Evolutionary conservation across 1,139 yeast genomes (phyloP).

Genomic region (Lodderomyces oxycetoniae): DNA sequence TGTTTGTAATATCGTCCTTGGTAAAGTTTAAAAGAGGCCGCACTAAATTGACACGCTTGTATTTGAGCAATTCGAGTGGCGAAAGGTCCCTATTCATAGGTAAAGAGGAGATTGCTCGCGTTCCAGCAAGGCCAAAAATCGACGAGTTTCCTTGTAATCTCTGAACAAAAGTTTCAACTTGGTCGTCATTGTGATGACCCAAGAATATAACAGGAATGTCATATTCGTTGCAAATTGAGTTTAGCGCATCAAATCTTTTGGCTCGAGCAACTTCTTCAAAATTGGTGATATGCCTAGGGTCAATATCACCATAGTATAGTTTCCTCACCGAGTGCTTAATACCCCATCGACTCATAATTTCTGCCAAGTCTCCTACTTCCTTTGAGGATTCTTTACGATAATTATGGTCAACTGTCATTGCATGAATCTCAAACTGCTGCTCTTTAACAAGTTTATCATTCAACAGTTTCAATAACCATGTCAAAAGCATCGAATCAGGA

Average conservation of each 20-base stretch:
- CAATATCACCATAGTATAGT: constrained; percentile 30
- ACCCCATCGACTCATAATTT: constrained; percentile 32
- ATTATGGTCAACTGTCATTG: constrained; percentile 57
- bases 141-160: constrained; percentile 53
- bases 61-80: constrained; percentile 3
- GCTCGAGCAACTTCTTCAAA: constrained; percentile 58
- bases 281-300: constrained; percentile 23
- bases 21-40: constrained; percentile 52
- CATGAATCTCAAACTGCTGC: constrained; percentile 28
- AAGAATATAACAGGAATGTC: constrained; percentile 37
- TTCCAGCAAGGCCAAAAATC: constrained; percentile 53
- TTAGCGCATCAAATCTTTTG: constrained; percentile 46
- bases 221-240: constrained; percentile 26
- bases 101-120: constrained; percentile 21
- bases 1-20: constrained; percentile 43
- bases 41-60: constrained; percentile 20
- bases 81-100: constrained; percentile 24
- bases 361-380: constrained; percentile 46
- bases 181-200: constrained; percentile 73
- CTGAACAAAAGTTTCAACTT: constrained; percentile 62
- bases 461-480: constrained; percentile 36
- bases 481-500: constrained; percentile 71
- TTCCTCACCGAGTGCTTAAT: constrained; percentile 33
- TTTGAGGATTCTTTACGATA: constrained; percentile 41
- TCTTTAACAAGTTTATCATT: constrained; percentile 15